Percentiles rank a stretch among this genome's conserved stretches.
phyloP scores from a whole-genome alignment of 257 asterid species.

The Primulina huaijiensis region DNA sequence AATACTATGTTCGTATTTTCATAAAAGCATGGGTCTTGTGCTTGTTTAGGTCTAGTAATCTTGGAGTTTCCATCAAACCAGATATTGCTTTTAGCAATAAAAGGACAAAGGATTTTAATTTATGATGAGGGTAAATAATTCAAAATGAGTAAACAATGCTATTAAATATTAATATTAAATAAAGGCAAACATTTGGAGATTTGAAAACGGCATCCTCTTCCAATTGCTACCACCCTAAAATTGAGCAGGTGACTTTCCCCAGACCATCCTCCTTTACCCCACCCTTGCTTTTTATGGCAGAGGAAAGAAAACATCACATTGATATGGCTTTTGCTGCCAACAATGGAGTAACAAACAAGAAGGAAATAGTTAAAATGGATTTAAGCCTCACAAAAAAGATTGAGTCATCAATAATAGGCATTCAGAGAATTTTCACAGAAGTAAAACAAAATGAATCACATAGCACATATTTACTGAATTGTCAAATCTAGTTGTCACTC shows the following conservation, averaged over 20 bases:
- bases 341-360: constrained; percentile 12
- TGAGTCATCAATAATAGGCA: neutral
- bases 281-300: neutral
- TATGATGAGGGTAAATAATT: no score
- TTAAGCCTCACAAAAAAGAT: constrained; percentile 1
- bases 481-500: constrained; percentile 1
- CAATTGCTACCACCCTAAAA: no score
- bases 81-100: no score
- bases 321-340: constrained; percentile 13
- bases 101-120: no score
- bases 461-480: constrained; percentile 7
- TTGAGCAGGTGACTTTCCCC: neutral
- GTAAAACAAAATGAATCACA: constrained; percentile 5
- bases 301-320: constrained; percentile 10
- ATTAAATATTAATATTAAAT: neutral
- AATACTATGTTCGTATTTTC: no score
- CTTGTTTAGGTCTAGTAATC: no score
- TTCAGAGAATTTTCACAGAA: constrained; percentile 4
- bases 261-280: constrained; percentile 13
- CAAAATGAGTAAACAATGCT: no score
- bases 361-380: constrained; percentile 6
- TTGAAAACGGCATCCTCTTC: no score
- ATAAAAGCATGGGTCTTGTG: no score
- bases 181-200: neutral
- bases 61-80: no score